Conservation (phyloP, 805 yeast species). For the Priceomyces fermenticarens region DNA sequence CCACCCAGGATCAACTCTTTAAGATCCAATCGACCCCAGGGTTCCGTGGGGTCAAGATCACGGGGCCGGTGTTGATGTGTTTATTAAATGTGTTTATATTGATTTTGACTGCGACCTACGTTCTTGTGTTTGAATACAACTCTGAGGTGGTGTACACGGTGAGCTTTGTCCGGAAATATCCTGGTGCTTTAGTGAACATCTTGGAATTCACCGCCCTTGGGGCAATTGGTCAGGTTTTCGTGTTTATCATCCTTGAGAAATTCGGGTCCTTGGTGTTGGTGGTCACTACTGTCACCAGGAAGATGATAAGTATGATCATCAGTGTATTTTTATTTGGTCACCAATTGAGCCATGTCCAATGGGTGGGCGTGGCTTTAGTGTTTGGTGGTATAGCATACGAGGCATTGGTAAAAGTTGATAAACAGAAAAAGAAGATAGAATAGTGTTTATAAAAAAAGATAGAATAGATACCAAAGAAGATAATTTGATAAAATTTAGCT, state of each 20-base stretch:
- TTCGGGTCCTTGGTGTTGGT: slow-evolving; percentile 84
- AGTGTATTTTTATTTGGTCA: slow-evolving; percentile 91
- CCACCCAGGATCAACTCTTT: slow-evolving; percentile 87
- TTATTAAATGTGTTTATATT: slow-evolving; percentile 49
- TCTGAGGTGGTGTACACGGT: slow-evolving; percentile 49
- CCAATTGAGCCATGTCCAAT: slow-evolving; percentile 56
- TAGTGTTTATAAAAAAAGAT: background rate
- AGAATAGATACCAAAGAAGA: background rate
- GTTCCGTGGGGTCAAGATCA: slow-evolving; percentile 32
- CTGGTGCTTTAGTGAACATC: slow-evolving; percentile 57
- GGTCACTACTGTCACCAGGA: slow-evolving; percentile 93
- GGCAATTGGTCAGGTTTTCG: slow-evolving; percentile 91
- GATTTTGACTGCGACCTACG: slow-evolving; percentile 48
- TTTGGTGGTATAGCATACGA: slow-evolving; percentile 86
- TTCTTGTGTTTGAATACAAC: slow-evolving; percentile 37
- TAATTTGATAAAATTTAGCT: no score
- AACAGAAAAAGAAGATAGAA: no score
- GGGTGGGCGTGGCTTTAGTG: slow-evolving; percentile 77
- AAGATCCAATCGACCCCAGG: slow-evolving; percentile 29
- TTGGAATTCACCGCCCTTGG: slow-evolving; percentile 73
- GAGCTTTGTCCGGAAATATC: slow-evolving; percentile 48
- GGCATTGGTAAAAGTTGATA: slow-evolving; percentile 39
- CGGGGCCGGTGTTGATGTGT: slow-evolving; percentile 89
- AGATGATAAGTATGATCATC: slow-evolving; percentile 91
- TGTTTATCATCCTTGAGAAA: slow-evolving; percentile 75